A percentile compares a stretch with the other conserved stretches of the same genome.
phyloP scores from a whole-genome alignment of 225 moss, liverwort and hornwort genomes.

The Ulota crispa region DNA sequence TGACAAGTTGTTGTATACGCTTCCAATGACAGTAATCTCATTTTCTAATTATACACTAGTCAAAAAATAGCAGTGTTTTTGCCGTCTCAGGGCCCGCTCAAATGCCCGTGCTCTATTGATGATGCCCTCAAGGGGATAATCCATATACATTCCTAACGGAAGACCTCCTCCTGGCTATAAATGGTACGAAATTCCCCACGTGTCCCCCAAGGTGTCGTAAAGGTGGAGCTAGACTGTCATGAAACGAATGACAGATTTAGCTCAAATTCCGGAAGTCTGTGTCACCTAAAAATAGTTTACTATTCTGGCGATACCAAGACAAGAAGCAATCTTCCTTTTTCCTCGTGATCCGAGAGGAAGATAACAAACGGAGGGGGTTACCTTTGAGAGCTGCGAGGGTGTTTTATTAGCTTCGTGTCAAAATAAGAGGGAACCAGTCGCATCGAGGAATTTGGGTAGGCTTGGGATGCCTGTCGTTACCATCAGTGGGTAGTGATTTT shows the following conservation, averaged over 20 bases:
- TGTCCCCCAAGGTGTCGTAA: conserved; percentile 9
- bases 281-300: background rate
- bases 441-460: conserved; percentile 4
- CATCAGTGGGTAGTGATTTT: conserved; percentile 11
- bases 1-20: no score
- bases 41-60: no score
- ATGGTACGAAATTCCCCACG: background rate
- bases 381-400: background rate
- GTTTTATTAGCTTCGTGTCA: background rate
- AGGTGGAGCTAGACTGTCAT: conserved; percentile 3
- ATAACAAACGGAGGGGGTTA: background rate
- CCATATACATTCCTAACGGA: background rate
- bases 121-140: background rate
- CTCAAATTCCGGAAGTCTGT: conserved; percentile 4
- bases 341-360: conserved; percentile 1
- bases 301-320: conserved; percentile 15
- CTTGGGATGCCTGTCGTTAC: conserved; percentile 4
- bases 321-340: conserved; percentile 2
- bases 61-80: no score
- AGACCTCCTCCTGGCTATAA: background rate
- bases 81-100: no score
- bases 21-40: no score
- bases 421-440: background rate
- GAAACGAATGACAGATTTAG: conserved; percentile 19
- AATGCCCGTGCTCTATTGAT: no score